Conservation (phyloP, 2,329 filamentous ascomycete genomes). For the Blastomyces emzantsi region DNA sequence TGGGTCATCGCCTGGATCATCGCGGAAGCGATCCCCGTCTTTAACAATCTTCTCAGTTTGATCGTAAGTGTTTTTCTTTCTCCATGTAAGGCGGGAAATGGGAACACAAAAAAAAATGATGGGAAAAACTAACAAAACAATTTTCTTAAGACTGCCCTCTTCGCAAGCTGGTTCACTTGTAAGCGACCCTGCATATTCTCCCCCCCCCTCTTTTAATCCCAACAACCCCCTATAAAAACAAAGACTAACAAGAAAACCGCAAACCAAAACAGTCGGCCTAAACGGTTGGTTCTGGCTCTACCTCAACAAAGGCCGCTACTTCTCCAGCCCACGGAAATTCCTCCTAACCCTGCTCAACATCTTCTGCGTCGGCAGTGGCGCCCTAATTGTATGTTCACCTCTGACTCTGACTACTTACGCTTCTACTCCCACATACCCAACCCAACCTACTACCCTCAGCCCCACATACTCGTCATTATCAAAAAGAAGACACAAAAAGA, state of each 20-base stretch:
- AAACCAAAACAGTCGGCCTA: constrained; percentile 26
- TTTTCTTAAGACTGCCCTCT: constrained; percentile 43
- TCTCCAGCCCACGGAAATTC: constrained; percentile 38
- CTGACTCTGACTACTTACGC: too few relatives aligned
- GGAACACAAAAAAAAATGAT: not conserved
- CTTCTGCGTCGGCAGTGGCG: constrained; percentile 31
- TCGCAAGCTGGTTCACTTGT: constrained; percentile 59
- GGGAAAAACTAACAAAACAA: not conserved
- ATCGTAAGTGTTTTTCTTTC: constrained; percentile 34
- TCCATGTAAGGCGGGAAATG: not conserved
- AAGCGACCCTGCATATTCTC: constrained; percentile 24
- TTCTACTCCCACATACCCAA: too few relatives aligned
- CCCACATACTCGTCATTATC: not conserved
- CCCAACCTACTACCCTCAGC: too few relatives aligned
- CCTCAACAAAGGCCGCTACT: constrained; percentile 38
- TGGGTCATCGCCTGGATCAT: constrained; percentile 60
- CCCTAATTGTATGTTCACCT: constrained; percentile 24
- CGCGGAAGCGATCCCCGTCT: constrained; percentile 60
- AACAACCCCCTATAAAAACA: not conserved
- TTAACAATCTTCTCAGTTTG: constrained; percentile 57
- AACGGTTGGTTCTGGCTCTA: constrained; percentile 41
- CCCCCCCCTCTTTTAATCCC: not conserved
- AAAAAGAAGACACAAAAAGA: not conserved
- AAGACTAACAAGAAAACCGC: not conserved
- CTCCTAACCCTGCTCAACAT: constrained; percentile 38